These are phyloP conservation scores for Ilyonectria mors-panacis DNA, from an alignment of 2,329 filamentous ascomycete genomes.

Conservation along the genomic window DNA sequence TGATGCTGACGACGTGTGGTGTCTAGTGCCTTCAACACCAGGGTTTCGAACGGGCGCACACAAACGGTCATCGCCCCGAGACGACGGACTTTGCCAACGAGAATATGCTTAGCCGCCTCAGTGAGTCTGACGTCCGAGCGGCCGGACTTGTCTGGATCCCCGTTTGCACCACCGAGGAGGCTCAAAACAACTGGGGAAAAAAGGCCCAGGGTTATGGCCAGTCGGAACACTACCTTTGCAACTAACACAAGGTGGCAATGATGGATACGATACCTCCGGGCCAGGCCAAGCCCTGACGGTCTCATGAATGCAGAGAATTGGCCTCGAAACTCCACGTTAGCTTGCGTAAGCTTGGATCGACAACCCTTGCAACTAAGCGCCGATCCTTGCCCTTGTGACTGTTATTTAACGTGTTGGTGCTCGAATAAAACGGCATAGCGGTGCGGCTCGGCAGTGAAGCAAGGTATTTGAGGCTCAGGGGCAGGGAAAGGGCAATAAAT, in stretches of 20 bases:
- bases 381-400: background rate
- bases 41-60: slow-evolving; percentile 15
- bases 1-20: background rate
- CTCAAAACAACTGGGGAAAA: slow-evolving; percentile 15
- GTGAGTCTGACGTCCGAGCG: slow-evolving; percentile 13
- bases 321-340: background rate
- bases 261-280: background rate
- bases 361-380: background rate
- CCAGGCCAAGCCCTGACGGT: background rate
- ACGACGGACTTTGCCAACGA: slow-evolving; percentile 13
- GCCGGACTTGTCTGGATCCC: slow-evolving; percentile 6
- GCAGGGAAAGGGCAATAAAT: background rate
- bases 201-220: slow-evolving; percentile 1
- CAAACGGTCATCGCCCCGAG: background rate
- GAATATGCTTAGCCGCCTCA: background rate
- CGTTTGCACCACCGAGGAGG: slow-evolving; percentile 11
- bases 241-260: slow-evolving; percentile 10
- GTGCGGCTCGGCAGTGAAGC: background rate
- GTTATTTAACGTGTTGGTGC: background rate
- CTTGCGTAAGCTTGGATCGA: background rate
- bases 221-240: slow-evolving; percentile 19
- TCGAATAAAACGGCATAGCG: background rate
- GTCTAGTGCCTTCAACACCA: slow-evolving; percentile 12
- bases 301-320: background rate
- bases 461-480: background rate